These are phyloP conservation scores for Glycine soja DNA, from an alignment of 306 rosid species.

Conservation along the genomic window DNA sequence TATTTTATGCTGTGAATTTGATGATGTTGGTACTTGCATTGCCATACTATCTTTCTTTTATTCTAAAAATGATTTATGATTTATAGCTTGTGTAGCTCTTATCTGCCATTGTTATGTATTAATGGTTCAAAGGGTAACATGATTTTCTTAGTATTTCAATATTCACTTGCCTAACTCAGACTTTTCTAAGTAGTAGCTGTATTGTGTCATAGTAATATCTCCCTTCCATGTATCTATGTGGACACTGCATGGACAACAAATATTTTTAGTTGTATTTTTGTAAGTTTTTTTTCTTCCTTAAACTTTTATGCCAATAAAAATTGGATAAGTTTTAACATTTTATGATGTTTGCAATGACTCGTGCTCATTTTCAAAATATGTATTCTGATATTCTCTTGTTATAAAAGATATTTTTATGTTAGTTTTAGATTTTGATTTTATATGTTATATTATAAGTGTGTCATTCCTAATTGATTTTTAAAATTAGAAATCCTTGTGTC, in stretches of 20 bases:
- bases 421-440: neutral
- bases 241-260: neutral
- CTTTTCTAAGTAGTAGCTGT: neutral
- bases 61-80: too few relatives aligned
- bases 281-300: neutral
- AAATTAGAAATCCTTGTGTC: neutral
- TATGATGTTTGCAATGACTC: neutral
- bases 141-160: neutral
- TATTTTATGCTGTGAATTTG: conserved; percentile 38
- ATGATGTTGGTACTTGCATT: conserved; percentile 11
- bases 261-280: neutral
- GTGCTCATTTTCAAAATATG: neutral
- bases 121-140: conserved; percentile 14
- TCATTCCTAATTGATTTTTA: neutral
- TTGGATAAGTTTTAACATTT: neutral
- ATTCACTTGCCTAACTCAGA: neutral
- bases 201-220: too few relatives aligned
- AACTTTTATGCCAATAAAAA: neutral
- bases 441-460: neutral
- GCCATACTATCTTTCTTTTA: neutral
- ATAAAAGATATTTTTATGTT: neutral
- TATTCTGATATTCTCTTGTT: neutral
- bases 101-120: neutral
- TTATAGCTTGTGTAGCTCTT: too few relatives aligned
- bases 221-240: too few relatives aligned